These are phyloP conservation scores for Phialocephala sp. DNA, from an alignment of 2,329 filamentous ascomycete species.

Conservation along the genomic window DNA sequence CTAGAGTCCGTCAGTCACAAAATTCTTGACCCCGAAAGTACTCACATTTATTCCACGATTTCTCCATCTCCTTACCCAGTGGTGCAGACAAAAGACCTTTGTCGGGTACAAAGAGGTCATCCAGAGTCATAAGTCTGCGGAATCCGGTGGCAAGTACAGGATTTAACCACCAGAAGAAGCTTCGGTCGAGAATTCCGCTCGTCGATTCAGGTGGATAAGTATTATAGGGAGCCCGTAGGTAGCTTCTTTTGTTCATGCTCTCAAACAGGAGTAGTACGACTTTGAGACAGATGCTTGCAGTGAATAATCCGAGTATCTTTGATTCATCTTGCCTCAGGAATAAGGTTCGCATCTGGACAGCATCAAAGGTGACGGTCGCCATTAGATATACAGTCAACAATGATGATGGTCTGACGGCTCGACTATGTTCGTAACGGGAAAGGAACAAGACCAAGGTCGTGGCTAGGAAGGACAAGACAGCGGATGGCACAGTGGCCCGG, in stretches of 20 bases:
- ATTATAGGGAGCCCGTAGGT: slow-evolving; percentile 29
- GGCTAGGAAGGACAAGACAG: slow-evolving; percentile 22
- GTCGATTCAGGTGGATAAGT: slow-evolving; percentile 40
- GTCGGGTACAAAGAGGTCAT: slow-evolving; percentile 39
- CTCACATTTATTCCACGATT: slow-evolving; percentile 28
- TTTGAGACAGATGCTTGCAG: slow-evolving; percentile 31
- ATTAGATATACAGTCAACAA: slow-evolving; percentile 30
- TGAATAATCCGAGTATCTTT: slow-evolving; percentile 30
- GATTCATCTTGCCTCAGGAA: slow-evolving; percentile 35
- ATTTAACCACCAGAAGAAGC: slow-evolving; percentile 48
- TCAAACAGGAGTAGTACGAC: slow-evolving; percentile 33
- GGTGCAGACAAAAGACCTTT: slow-evolving; percentile 25
- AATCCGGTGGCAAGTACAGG: slow-evolving; percentile 43
- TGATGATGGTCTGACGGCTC: slow-evolving; percentile 26
- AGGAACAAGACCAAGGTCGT: slow-evolving; percentile 23
- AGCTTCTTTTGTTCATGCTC: slow-evolving; percentile 29
- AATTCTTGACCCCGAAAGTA: not conserved
- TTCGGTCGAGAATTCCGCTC: slow-evolving; percentile 43
- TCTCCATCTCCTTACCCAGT: slow-evolving; percentile 20
- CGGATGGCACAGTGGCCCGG: slow-evolving; percentile 35
- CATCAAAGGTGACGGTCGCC: slow-evolving; percentile 27
- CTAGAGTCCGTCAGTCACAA: slow-evolving; percentile 11
- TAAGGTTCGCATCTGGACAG: slow-evolving; percentile 30
- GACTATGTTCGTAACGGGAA: slow-evolving; percentile 26
- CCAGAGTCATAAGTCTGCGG: slow-evolving; percentile 39